A percentile compares a stretch with the other conserved stretches of the same genome.
phyloP scores from a whole-genome alignment of 2,329 filamentous ascomycete genomes.

The Drechmeria coniospora region DNA sequence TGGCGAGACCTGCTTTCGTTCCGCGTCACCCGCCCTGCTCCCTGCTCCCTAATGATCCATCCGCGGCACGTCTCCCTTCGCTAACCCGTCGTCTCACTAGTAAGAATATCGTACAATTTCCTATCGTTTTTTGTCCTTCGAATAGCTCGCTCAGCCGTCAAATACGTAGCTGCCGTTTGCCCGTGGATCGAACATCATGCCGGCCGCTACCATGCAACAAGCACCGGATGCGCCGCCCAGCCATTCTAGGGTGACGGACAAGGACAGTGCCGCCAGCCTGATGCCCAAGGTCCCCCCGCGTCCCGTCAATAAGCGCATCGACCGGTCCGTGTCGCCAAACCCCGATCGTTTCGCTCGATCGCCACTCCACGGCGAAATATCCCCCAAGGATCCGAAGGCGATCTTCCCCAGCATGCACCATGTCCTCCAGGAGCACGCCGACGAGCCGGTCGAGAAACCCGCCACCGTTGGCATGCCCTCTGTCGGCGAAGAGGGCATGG shows the following conservation, averaged over 20 bases:
- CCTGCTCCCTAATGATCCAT: no score
- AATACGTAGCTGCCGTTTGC: no score
- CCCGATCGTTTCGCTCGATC: constrained; percentile 71
- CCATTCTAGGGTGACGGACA: constrained; percentile 34
- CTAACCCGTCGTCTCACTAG: no score
- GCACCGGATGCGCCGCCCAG: constrained; percentile 42
- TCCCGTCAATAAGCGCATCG: constrained; percentile 51
- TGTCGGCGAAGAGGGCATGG: constrained; percentile 76
- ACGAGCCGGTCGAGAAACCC: constrained; percentile 41
- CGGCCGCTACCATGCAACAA: constrained; percentile 32
- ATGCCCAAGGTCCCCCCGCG: constrained; percentile 67
- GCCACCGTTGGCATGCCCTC: constrained; percentile 71
- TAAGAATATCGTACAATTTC: background rate
- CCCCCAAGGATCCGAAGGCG: constrained; percentile 27
- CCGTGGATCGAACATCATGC: constrained; percentile 23
- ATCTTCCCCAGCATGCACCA: constrained; percentile 20
- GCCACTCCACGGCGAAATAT: constrained; percentile 61
- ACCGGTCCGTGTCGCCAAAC: constrained; percentile 63
- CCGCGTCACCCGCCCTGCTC: no score
- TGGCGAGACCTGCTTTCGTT: no score
- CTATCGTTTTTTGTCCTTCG: background rate
- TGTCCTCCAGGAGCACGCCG: constrained; percentile 14
- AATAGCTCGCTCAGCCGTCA: background rate
- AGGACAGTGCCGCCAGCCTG: constrained; percentile 17
- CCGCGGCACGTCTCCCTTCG: no score